Evolutionary conservation across 192 early-diverging fungal species (phyloP).

Genomic region (Spinellus fusiger): DNA sequence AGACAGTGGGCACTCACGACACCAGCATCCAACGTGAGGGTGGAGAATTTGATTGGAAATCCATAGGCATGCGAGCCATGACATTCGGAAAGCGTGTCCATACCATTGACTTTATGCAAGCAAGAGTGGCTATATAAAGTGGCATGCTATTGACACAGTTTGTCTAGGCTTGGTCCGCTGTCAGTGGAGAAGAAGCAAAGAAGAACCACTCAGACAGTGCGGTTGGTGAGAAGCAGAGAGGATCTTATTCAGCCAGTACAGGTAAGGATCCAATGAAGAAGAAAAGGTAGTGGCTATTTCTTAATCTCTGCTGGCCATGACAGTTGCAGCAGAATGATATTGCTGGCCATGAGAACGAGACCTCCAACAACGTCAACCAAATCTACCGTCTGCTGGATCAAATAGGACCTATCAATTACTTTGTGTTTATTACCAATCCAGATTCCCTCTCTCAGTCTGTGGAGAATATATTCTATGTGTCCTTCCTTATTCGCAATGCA

Average conservation of each 20-base stretch:
- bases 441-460: conserved; percentile 87
- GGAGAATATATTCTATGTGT: conserved; percentile 96
- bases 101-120: conserved; percentile 75
- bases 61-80: conserved; percentile 48
- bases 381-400: conserved; percentile 58
- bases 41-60: conserved; percentile 49
- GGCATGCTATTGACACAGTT: conserved; percentile 4
- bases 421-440: conserved; percentile 87
- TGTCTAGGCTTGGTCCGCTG: conserved; percentile 61
- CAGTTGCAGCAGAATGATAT: conserved; percentile 64
- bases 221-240: conserved; percentile 41
- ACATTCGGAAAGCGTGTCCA: conserved; percentile 53
- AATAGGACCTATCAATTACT: conserved; percentile 61
- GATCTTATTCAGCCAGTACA: conserved; percentile 40
- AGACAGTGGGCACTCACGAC: conserved; percentile 44
- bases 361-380: conserved; percentile 69
- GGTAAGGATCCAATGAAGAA: conserved; percentile 19
- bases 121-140: neutral
- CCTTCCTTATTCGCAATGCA: conserved; percentile 90
- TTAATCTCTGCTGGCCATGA: neutral
- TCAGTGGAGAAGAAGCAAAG: conserved; percentile 53
- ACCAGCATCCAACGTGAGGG: conserved; percentile 42
- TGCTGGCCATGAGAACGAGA: conserved; percentile 79
- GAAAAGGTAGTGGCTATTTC: neutral
- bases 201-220: conserved; percentile 17